Evolutionary conservation across 495 filamentous ascomycete genomes (phyloP).

Genomic region (Penicillium arizonense): DNA sequence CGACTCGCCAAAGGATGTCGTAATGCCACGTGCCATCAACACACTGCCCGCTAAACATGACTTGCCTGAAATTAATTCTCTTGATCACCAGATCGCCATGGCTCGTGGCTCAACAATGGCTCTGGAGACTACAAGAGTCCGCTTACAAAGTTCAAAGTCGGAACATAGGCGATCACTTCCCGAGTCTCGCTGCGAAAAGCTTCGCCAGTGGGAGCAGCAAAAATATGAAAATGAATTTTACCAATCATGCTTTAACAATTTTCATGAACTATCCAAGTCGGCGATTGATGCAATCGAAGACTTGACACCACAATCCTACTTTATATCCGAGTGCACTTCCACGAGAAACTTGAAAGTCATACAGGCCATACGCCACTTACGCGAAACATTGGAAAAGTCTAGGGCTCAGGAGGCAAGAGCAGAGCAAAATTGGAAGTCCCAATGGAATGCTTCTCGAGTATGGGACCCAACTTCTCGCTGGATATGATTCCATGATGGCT

Average conservation of each 20-base stretch:
- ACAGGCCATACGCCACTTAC: not conserved
- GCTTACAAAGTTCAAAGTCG: not conserved
- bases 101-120: conserved; percentile 10
- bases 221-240: conserved; percentile 7
- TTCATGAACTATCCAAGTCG: not conserved
- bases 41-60: not conserved
- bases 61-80: conserved; percentile 7
- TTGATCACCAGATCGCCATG: conserved; percentile 10
- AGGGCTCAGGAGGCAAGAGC: not conserved
- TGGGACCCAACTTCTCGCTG: not conserved
- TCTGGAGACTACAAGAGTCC: conserved; percentile 2
- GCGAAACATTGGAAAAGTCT: conserved; percentile 1
- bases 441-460: conserved; percentile 7
- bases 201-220: conserved; percentile 2
- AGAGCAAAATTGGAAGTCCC: conserved; percentile 7
- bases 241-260: not conserved
- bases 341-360: not conserved
- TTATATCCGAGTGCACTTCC: not conserved
- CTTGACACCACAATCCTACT: not conserved
- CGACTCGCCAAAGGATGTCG: not conserved
- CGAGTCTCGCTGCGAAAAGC: not conserved
- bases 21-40: not conserved
- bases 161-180: not conserved
- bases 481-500: not conserved
- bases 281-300: not conserved